Evolutionary conservation across 169 alveolate species (phyloP).

Genomic region (Ichthyophthirius multifiliis): DNA sequence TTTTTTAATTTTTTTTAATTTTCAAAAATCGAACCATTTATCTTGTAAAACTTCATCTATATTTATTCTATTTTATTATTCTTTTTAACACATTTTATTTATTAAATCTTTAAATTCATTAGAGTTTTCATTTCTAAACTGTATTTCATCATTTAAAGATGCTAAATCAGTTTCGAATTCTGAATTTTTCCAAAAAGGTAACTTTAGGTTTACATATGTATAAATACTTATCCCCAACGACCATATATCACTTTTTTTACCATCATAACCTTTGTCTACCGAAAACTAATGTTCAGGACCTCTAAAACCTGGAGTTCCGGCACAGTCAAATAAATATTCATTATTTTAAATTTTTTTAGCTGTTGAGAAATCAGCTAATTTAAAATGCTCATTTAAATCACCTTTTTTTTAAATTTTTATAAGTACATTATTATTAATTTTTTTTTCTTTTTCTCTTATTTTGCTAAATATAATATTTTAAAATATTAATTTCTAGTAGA

Average conservation of each 20-base stretch:
- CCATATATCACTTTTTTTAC: conserved; percentile 25
- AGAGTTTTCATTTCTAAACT: not conserved
- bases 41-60: not conserved
- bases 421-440: not conserved
- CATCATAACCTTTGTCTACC: conserved; percentile 22
- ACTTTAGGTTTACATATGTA: conserved; percentile 8
- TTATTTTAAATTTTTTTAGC: not conserved
- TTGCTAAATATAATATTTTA: too few relatives aligned
- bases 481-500: too few relatives aligned
- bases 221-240: conserved; percentile 29
- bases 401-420: not conserved
- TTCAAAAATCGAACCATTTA: too few relatives aligned
- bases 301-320: conserved; percentile 37
- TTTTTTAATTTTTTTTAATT: too few relatives aligned
- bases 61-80: not conserved
- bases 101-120: conserved; percentile 7
- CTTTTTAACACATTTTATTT: not conserved
- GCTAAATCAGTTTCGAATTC: conserved; percentile 20
- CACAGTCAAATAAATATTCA: conserved; percentile 24
- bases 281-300: conserved; percentile 30
- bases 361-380: conserved; percentile 27
- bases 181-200: conserved; percentile 33
- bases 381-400: not conserved
- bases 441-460: too few relatives aligned
- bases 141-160: conserved; percentile 14